These are phyloP conservation scores for Rhodotorula sp. DNA, from an alignment of 1,284 basidiomycete species.

Conservation along the genomic window DNA sequence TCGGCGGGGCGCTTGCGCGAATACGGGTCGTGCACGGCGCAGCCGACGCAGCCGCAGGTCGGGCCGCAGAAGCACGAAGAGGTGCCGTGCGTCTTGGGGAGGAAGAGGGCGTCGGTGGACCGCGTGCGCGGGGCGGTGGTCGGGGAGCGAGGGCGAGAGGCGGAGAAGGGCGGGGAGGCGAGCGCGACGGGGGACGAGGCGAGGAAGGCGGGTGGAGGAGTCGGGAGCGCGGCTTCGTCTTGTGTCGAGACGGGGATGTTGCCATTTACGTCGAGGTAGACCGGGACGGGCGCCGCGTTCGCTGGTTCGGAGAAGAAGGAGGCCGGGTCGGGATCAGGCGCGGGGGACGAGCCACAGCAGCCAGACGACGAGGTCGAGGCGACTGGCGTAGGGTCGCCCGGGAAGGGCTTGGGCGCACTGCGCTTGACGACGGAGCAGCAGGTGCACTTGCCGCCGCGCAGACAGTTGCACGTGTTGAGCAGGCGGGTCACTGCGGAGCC, in stretches of 20 bases:
- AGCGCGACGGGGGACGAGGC: neutral
- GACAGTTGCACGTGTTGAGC: constrained; percentile 38
- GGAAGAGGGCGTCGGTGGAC: constrained; percentile 22
- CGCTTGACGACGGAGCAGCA: constrained; percentile 30
- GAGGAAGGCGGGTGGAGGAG: neutral
- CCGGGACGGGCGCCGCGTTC: neutral
- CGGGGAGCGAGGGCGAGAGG: constrained; percentile 2
- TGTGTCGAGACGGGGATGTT: neutral
- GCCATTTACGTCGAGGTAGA: neutral
- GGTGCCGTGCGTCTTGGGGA: constrained; percentile 35
- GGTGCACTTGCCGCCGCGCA: constrained; percentile 28
- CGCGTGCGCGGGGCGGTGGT: neutral
- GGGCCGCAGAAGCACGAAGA: constrained; percentile 40
- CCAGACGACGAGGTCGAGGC: neutral
- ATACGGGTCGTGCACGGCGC: constrained; percentile 37
- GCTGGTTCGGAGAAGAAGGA: neutral
- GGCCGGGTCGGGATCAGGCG: too few species aligned
- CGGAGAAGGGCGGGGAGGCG: neutral
- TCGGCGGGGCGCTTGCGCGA: constrained; percentile 11
- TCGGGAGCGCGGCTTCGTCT: too few species aligned
- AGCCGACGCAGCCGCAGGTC: constrained; percentile 36
- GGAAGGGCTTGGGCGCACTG: constrained; percentile 6
- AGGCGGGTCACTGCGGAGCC: constrained; percentile 26
- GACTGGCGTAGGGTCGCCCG: neutral
- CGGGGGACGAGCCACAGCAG: neutral